phyloP scores from a whole-genome alignment of 2,329 filamentous ascomycete genomes.

The Pleurostoma richardsiae region DNA sequence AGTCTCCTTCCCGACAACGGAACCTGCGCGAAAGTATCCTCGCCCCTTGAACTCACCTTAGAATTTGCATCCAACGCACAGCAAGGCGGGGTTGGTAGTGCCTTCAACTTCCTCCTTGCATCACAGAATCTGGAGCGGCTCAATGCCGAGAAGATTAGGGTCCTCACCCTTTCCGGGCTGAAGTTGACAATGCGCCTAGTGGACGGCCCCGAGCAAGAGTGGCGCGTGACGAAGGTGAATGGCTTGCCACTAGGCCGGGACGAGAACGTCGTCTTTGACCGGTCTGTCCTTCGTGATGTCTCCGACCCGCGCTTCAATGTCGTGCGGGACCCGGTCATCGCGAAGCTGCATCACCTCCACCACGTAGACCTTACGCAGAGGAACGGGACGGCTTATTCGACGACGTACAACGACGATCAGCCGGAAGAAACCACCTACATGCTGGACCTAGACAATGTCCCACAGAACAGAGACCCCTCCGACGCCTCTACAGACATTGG shows the following conservation, averaged over 20 bases:
- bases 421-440: conserved; percentile 13
- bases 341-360: conserved; percentile 33
- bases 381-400: conserved; percentile 6
- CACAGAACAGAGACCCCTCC: conserved; percentile 3
- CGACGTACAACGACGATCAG: conserved; percentile 4
- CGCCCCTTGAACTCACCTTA: conserved; percentile 64
- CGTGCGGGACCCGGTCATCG: conserved; percentile 57
- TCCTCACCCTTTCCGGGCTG: conserved; percentile 50
- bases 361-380: conserved; percentile 68
- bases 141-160: conserved; percentile 37
- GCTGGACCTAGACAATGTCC: conserved; percentile 8
- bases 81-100: conserved; percentile 27
- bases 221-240: conserved; percentile 75
- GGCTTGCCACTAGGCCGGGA: conserved; percentile 79
- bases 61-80: conserved; percentile 53
- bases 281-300: conserved; percentile 69
- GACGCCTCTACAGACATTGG: conserved; percentile 16
- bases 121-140: conserved; percentile 42
- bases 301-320: conserved; percentile 81
- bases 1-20: conserved; percentile 71
- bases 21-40: conserved; percentile 67
- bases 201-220: conserved; percentile 43
- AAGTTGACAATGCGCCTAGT: conserved; percentile 66
- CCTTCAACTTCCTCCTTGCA: conserved; percentile 41
- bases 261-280: conserved; percentile 77